These are phyloP conservation scores for Saccharomycopsis phalli DNA, from an alignment of 1,139 yeast species.

Conservation along the genomic window DNA sequence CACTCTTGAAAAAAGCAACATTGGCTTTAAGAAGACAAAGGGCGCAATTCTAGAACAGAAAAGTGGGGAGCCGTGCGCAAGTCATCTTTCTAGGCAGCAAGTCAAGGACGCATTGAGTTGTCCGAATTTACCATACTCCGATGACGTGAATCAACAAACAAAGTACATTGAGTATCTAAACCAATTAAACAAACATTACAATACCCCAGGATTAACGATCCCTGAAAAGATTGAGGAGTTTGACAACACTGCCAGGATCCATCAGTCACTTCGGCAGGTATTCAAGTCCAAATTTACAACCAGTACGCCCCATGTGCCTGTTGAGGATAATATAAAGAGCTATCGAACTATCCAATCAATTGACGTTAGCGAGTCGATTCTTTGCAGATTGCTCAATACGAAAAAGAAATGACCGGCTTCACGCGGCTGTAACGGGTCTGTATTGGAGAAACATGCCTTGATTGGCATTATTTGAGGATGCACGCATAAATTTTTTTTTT, in stretches of 20 bases:
- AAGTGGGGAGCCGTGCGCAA: too few relatives aligned
- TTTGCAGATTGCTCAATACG: too few relatives aligned
- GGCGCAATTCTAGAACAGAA: too few relatives aligned
- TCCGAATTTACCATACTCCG: background rate
- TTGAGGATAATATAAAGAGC: too few relatives aligned
- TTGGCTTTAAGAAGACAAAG: too few relatives aligned
- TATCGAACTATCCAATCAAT: background rate
- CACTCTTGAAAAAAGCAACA: too few relatives aligned
- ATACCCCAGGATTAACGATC: background rate
- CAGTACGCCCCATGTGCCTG: too few relatives aligned
- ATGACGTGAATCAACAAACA: background rate
- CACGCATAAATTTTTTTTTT: too few relatives aligned
- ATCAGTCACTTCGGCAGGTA: background rate
- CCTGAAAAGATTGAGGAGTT: background rate
- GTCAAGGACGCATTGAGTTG: background rate
- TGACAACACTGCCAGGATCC: background rate
- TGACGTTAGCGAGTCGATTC: background rate
- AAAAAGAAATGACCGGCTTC: too few relatives aligned
- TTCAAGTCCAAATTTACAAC: background rate
- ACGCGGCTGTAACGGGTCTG: too few relatives aligned
- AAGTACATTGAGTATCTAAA: background rate
- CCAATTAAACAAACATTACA: background rate
- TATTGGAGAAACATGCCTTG: too few relatives aligned
- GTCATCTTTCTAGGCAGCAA: background rate
- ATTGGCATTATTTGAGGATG: too few relatives aligned